phyloP scores from a whole-genome alignment of 768 basidiomycete genomes.

The Pulveroboletus ravenelii region DNA sequence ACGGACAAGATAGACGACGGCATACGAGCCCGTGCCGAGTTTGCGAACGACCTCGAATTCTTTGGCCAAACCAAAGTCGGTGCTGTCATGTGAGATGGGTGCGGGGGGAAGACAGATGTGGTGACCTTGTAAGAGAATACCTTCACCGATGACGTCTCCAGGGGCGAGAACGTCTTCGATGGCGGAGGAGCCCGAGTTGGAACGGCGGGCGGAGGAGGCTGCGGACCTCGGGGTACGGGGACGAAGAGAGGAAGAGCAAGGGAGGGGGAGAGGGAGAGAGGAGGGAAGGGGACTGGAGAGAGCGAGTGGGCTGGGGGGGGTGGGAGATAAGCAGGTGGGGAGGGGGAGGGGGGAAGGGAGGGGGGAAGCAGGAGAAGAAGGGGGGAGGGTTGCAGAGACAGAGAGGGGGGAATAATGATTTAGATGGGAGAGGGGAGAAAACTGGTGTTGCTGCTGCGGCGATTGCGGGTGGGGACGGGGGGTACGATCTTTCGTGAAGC shows the following conservation, averaged over 20 bases:
- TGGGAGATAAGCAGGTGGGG: slow-evolving; percentile 29
- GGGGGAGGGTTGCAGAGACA: slow-evolving; percentile 3
- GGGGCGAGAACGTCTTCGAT: slow-evolving; percentile 55
- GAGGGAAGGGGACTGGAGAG: slow-evolving; percentile 34
- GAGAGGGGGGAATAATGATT: slow-evolving; percentile 17
- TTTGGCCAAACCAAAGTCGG: slow-evolving; percentile 46
- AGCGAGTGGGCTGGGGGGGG: slow-evolving; percentile 29
- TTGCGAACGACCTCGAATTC: slow-evolving; percentile 83
- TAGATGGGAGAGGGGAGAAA: neutral
- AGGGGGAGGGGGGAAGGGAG: slow-evolving; percentile 27
- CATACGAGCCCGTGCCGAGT: slow-evolving; percentile 87
- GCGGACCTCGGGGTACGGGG: slow-evolving; percentile 35
- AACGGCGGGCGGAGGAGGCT: slow-evolving; percentile 27
- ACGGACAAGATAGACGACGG: slow-evolving; percentile 88
- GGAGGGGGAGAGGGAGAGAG: slow-evolving; percentile 28
- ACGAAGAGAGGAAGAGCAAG: slow-evolving; percentile 31
- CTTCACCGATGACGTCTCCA: slow-evolving; percentile 73
- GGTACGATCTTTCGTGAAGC: slow-evolving; percentile 31
- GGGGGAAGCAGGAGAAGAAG: slow-evolving; percentile 7
- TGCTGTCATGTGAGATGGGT: slow-evolving; percentile 27
- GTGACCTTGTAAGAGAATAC: slow-evolving; percentile 62
- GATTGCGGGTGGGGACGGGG: slow-evolving; percentile 16
- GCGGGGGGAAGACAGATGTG: slow-evolving; percentile 51
- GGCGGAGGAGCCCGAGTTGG: slow-evolving; percentile 30
- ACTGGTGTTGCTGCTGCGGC: slow-evolving; percentile 6